A percentile compares a stretch with the other conserved stretches of the same genome.
phyloP scores from a whole-genome alignment of 371 early-diverging fungal species.

The Mucor saturninus region DNA sequence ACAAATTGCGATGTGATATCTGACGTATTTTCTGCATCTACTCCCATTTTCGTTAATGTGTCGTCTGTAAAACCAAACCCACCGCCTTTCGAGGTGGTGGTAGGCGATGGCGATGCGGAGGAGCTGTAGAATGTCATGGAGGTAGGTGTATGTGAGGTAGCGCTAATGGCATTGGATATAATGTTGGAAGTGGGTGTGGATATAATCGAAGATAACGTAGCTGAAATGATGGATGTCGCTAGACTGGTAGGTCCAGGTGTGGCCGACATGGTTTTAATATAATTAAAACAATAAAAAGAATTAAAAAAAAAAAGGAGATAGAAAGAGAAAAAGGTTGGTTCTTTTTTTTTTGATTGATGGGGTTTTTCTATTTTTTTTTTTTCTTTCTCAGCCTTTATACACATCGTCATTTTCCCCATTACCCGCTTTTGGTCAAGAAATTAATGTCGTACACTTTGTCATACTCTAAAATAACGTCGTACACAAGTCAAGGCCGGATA shows the following conservation, averaged over 20 bases:
- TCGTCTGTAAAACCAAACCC: neutral
- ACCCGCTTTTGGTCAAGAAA: no score
- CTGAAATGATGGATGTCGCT: neutral
- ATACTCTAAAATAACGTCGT: no score
- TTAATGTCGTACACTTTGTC: no score
- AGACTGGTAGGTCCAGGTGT: neutral
- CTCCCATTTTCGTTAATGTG: neutral
- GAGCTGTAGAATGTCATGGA: neutral
- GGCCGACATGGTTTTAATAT: neutral
- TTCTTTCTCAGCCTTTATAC: no score
- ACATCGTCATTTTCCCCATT: no score
- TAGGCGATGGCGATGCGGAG: neutral
- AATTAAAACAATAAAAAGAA: neutral
- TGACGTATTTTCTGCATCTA: conserved; percentile 7
- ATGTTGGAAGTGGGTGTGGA: neutral
- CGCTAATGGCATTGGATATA: neutral
- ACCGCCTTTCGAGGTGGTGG: neutral
- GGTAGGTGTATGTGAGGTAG: neutral
- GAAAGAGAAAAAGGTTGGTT: neutral
- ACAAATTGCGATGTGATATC: conserved; percentile 40
- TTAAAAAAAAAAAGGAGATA: neutral
- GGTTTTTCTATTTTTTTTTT: neutral
- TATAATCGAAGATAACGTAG: neutral
- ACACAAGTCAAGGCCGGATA: no score
- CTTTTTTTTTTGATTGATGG: neutral